Evolutionary conservation across 2,329 filamentous ascomycete species (phyloP).

Genomic region (Celoporthe dispersa): DNA sequence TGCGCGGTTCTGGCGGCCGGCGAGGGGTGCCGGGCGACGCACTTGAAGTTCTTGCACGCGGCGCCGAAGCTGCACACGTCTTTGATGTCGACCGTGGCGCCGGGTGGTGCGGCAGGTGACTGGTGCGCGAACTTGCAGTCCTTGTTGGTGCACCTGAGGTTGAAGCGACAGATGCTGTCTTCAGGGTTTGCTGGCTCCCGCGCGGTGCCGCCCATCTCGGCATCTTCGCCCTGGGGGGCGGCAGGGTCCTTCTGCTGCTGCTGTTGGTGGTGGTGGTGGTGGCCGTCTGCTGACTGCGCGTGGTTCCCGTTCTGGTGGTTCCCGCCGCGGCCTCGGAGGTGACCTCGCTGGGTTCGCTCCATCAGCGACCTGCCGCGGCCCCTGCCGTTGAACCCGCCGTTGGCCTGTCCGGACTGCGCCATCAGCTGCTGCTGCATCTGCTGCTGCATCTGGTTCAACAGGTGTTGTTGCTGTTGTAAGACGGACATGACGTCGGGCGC

Average conservation of each 20-base stretch:
- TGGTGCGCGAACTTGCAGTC: constrained; percentile 95
- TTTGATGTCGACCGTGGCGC: constrained; percentile 74
- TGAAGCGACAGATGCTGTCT: constrained; percentile 84
- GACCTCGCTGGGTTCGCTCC: constrained; percentile 68
- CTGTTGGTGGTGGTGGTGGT: too few species aligned
- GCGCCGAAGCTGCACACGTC: constrained; percentile 84
- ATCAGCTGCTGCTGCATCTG: constrained; percentile 68
- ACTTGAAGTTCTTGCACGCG: constrained; percentile 96
- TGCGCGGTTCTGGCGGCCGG: constrained; percentile 80
- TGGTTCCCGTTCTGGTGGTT: constrained; percentile 47
- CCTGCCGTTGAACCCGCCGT: constrained; percentile 41
- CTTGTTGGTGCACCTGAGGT: constrained; percentile 83
- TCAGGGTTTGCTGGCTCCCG: constrained; percentile 62
- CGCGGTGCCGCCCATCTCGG: constrained; percentile 62
- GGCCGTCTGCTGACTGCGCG: constrained; percentile 37
- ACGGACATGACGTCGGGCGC: constrained; percentile 69
- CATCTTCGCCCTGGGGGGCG: constrained; percentile 53
- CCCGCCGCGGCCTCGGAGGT: constrained; percentile 56
- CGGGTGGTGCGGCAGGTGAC: constrained; percentile 84
- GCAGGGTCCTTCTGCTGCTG: constrained; percentile 38
- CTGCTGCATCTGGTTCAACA: constrained; percentile 78
- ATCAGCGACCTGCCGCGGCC: constrained; percentile 67
- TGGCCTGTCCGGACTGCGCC: constrained; percentile 52
- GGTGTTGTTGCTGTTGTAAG: constrained; percentile 83
- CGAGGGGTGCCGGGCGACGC: constrained; percentile 87